These are phyloP conservation scores for Rhizoclosmatium globosum DNA, from an alignment of 192 early-diverging fungal genomes.

Conservation along the genomic window DNA sequence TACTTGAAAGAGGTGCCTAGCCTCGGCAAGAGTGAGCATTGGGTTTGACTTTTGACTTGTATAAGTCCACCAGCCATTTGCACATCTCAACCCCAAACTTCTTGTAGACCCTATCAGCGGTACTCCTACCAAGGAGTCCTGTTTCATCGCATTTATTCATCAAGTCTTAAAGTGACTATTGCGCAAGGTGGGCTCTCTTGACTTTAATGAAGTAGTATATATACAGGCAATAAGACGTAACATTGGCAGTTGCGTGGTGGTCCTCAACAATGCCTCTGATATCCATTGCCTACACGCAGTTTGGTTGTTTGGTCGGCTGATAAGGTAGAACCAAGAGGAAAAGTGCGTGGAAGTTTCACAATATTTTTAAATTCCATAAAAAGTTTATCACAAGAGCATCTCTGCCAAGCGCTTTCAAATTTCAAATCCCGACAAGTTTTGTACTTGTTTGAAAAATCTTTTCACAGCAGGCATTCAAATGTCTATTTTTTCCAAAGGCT, in stretches of 20 bases:
- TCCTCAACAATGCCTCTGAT: background rate
- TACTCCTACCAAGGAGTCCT: background rate
- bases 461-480: too few species aligned
- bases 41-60: too few species aligned
- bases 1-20: background rate
- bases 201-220: background rate
- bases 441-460: too few species aligned
- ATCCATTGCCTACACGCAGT: too few species aligned
- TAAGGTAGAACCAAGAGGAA: too few species aligned
- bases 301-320: too few species aligned
- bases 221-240: background rate
- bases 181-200: background rate
- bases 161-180: background rate
- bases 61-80: background rate
- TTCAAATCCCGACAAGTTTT: too few species aligned
- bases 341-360: too few species aligned
- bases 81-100: background rate
- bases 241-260: background rate
- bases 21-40: background rate
- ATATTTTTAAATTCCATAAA: too few species aligned
- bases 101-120: background rate
- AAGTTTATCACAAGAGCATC: too few species aligned
- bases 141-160: background rate
- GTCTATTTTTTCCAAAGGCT: too few species aligned
- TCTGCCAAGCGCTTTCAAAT: too few species aligned